These are phyloP conservation scores for Rhododendron mucronatum DNA, from an alignment of 148 eudicot genomes.

Conservation along the genomic window DNA sequence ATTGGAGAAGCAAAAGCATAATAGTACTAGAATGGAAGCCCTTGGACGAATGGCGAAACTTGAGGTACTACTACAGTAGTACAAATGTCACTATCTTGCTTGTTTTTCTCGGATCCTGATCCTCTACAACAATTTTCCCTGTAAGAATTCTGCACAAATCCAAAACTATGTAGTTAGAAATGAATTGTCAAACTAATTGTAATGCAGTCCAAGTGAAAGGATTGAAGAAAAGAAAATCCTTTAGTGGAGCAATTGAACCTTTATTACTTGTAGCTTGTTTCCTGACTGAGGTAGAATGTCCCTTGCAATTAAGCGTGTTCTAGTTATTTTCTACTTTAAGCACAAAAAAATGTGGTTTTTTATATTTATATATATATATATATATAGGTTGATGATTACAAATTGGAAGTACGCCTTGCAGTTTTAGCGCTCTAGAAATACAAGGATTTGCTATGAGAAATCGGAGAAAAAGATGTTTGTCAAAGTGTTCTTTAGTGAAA, in stretches of 20 bases:
- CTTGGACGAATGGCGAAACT: slow-evolving; percentile 70
- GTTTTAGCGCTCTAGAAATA: not conserved
- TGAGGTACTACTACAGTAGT: slow-evolving; percentile 50
- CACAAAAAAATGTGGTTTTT: not conserved
- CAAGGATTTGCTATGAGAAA: not conserved
- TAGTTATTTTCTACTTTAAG: not conserved
- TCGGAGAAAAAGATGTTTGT: not conserved
- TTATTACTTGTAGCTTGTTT: not conserved
- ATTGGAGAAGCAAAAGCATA: slow-evolving; percentile 91
- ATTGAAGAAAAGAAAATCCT: not conserved
- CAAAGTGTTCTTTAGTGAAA: not conserved
- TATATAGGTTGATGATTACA: not conserved
- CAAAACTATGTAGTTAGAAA: not conserved
- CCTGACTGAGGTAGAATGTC: not conserved
- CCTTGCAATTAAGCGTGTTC: not conserved
- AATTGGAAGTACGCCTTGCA: not conserved
- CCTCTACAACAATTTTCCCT: not conserved
- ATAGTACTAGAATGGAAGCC: slow-evolving; percentile 90
- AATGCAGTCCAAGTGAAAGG: not conserved
- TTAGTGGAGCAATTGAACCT: not conserved
- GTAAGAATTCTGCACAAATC: not conserved
- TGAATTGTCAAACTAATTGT: not conserved
- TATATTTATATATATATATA: not conserved
- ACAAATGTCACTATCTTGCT: not conserved
- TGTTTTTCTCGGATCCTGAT: not conserved